phyloP scores from a whole-genome alignment of 441 rosid genomes.

The Iberis amara region DNA sequence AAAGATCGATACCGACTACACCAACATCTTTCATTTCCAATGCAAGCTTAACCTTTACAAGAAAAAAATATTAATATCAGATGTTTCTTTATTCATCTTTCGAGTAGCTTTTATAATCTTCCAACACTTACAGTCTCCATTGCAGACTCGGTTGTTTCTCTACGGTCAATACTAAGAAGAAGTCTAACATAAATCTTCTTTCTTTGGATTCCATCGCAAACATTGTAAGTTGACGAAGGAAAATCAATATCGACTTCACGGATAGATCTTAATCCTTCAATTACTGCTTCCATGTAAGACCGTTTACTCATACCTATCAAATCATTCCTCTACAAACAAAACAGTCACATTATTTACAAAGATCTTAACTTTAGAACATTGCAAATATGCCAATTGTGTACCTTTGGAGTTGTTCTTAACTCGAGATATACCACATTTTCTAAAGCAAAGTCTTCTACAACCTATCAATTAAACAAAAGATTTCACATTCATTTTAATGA shows the following conservation, averaged over 20 bases:
- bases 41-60: conserved; percentile 74
- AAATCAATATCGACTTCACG: conserved; percentile 60
- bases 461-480: conserved; percentile 37
- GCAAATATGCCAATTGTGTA: conserved; percentile 23
- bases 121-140: conserved; percentile 78
- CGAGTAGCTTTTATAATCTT: neutral
- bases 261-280: conserved; percentile 63
- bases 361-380: neutral
- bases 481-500: neutral
- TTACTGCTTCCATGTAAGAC: conserved; percentile 87
- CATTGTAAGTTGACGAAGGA: conserved; percentile 23
- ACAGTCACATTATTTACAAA: neutral
- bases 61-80: neutral
- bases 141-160: conserved; percentile 79
- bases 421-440: conserved; percentile 79
- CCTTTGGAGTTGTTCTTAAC: conserved; percentile 96
- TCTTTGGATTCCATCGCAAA: conserved; percentile 36
- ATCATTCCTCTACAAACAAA: conserved; percentile 57
- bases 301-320: conserved; percentile 87
- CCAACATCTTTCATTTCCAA: conserved; percentile 73
- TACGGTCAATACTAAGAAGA: conserved; percentile 95
- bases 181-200: conserved; percentile 80
- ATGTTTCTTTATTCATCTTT: neutral
- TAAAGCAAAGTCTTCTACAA: conserved; percentile 79
- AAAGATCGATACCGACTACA: conserved; percentile 88